phyloP scores from a whole-genome alignment of 805 yeast species.

The Spathaspora hagerdaliae region DNA sequence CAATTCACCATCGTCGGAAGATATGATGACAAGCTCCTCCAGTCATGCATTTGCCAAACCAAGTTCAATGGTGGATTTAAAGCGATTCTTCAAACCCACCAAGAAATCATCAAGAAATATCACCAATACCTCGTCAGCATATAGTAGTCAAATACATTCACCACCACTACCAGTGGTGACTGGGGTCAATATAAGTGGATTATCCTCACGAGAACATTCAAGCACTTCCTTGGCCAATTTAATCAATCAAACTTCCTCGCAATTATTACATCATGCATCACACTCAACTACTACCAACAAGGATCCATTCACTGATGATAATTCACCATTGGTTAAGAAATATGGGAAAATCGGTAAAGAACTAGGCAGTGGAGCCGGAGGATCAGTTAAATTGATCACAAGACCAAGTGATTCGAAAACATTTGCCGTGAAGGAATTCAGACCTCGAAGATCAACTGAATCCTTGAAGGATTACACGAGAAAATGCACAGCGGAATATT shows the following conservation, averaged over 20 bases:
- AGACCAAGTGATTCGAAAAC: conserved; percentile 63
- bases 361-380: conserved; percentile 95
- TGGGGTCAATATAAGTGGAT: neutral
- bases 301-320: conserved; percentile 34
- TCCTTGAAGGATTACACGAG: conserved; percentile 82
- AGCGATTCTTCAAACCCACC: conserved; percentile 65
- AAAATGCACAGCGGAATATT: conserved; percentile 90
- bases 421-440: conserved; percentile 90
- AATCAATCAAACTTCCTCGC: conserved; percentile 35
- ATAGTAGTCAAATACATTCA: conserved; percentile 22
- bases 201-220: conserved; percentile 28
- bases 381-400: conserved; percentile 73
- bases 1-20: conserved; percentile 13
- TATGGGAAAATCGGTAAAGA: conserved; percentile 82
- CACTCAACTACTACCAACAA: conserved; percentile 34
- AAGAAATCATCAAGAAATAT: conserved; percentile 24
- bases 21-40: too few species aligned
- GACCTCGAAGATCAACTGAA: conserved; percentile 71
- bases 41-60: conserved; percentile 28
- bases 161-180: conserved; percentile 15
- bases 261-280: conserved; percentile 32
- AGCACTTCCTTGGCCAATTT: conserved; percentile 32
- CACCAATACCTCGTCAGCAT: conserved; percentile 3
- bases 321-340: conserved; percentile 63
- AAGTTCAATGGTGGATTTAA: conserved; percentile 65